These are phyloP conservation scores for Cercospora canescens DNA, from an alignment of 2,329 filamentous ascomycete genomes.

Conservation along the genomic window DNA sequence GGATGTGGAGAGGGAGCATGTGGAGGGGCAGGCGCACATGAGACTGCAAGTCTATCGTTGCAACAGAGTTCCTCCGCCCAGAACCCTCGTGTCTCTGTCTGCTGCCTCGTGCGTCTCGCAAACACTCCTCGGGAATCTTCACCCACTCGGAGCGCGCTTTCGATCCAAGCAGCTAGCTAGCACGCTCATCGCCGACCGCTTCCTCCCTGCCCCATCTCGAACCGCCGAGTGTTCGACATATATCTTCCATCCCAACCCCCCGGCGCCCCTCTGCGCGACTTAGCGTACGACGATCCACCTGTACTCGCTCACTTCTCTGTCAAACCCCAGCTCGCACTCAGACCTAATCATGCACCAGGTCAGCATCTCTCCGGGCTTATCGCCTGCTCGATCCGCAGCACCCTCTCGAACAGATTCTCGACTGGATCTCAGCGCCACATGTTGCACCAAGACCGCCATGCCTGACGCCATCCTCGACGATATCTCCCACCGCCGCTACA, in stretches of 20 bases:
- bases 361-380: constrained; percentile 21
- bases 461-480: constrained; percentile 70
- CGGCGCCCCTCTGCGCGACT: constrained; percentile 3
- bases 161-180: constrained; percentile 1
- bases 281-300: not conserved
- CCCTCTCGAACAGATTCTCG: constrained; percentile 19
- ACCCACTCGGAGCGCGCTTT: constrained; percentile 6
- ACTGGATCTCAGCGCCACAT: constrained; percentile 10
- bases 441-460: constrained; percentile 37
- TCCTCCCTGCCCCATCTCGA: not conserved
- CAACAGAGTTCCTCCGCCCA: constrained; percentile 3
- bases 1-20: constrained; percentile 14
- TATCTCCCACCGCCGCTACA: constrained; percentile 93
- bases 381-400: constrained; percentile 22
- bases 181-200: constrained; percentile 4
- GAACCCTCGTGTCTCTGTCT: constrained; percentile 6
- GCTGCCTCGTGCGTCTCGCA: not conserved
- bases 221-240: constrained; percentile 9
- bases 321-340: not conserved
- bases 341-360: constrained; percentile 30
- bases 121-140: constrained; percentile 1
- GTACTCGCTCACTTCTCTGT: constrained; percentile 17
- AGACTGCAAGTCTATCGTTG: not conserved
- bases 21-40: constrained; percentile 10
- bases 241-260: not conserved